Percentiles rank a stretch among this genome's conserved stretches.
These are phyloP conservation scores for Mycena galopus DNA, from an alignment of 768 basidiomycete genomes.

Conservation along the genomic window DNA sequence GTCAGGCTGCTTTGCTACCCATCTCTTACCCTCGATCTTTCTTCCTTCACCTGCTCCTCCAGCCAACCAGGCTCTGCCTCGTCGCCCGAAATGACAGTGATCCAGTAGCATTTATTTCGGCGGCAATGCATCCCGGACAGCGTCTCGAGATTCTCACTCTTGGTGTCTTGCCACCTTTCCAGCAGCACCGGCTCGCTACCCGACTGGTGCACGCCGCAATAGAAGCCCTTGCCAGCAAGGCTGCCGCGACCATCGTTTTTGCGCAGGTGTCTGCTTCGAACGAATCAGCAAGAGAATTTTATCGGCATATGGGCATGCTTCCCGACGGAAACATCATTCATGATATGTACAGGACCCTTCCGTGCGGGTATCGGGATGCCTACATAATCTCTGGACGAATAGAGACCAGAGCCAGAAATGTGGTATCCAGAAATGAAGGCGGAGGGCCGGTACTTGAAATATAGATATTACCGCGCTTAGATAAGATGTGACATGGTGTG, in stretches of 20 bases:
- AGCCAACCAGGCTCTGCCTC: constrained; percentile 56
- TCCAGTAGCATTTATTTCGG: constrained; percentile 61
- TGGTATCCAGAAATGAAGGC: background rate
- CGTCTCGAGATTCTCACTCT: constrained; percentile 66
- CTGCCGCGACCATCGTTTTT: constrained; percentile 49
- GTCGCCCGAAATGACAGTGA: constrained; percentile 49
- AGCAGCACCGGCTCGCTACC: constrained; percentile 55
- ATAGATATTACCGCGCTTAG: background rate
- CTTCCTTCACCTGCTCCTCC: constrained; percentile 61
- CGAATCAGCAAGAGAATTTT: constrained; percentile 55
- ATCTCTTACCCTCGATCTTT: constrained; percentile 57
- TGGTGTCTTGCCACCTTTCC: constrained; percentile 62
- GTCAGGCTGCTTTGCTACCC: constrained; percentile 54
- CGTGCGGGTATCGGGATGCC: constrained; percentile 55
- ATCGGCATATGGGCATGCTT: constrained; percentile 57
- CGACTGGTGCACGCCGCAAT: constrained; percentile 46
- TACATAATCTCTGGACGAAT: constrained; percentile 56
- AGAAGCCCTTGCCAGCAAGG: constrained; percentile 36
- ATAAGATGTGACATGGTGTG: background rate
- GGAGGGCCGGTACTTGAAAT: background rate
- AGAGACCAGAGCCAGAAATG: constrained; percentile 15
- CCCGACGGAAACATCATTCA: constrained; percentile 49
- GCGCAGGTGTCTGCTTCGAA: constrained; percentile 63
- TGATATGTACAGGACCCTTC: constrained; percentile 54
- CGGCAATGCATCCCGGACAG: constrained; percentile 48